Percentiles rank a stretch among this genome's conserved stretches.
phyloP scores from a whole-genome alignment of 2,329 filamentous ascomycete species.

The Ascomycota sp. region DNA sequence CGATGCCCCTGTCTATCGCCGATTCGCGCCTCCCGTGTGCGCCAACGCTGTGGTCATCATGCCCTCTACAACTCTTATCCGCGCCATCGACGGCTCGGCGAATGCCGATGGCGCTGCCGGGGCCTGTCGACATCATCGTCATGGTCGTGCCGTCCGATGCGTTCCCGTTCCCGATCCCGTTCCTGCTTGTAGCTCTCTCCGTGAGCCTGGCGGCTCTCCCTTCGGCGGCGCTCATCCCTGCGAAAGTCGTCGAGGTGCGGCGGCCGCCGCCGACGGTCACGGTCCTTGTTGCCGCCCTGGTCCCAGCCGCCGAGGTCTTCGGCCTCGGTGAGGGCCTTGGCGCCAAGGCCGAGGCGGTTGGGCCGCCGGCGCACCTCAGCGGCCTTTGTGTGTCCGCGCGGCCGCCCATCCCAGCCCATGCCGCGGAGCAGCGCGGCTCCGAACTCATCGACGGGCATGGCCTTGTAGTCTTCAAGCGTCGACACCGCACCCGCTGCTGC shows the following conservation, averaged over 20 bases:
- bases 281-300: slow-evolving; percentile 35
- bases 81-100: too few species aligned
- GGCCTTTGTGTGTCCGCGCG: slow-evolving; percentile 25
- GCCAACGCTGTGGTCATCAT: background rate
- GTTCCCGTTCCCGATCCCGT: slow-evolving; percentile 20
- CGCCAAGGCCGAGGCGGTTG: slow-evolving; percentile 71
- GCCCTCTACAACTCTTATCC: background rate
- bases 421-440: slow-evolving; percentile 75
- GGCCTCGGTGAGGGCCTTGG: slow-evolving; percentile 54
- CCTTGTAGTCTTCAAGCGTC: slow-evolving; percentile 66
- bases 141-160: slow-evolving; percentile 15
- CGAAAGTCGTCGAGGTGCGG: slow-evolving; percentile 30
- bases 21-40: too few species aligned
- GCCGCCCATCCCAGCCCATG: slow-evolving; percentile 80
- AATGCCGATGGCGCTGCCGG: slow-evolving; percentile 6
- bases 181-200: slow-evolving; percentile 28
- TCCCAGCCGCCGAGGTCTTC: slow-evolving; percentile 69
- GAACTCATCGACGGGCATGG: slow-evolving; percentile 85
- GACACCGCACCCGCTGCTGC: slow-evolving; percentile 52
- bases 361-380: slow-evolving; percentile 53
- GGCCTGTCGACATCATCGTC: slow-evolving; percentile 15
- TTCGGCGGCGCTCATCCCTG: slow-evolving; percentile 21
- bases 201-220: slow-evolving; percentile 18
- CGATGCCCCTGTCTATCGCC: too few species aligned
- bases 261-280: too few species aligned